These are phyloP conservation scores for Erigeron philadelphicus DNA, from an alignment of 140 eudicot genomes.

Conservation along the genomic window DNA sequence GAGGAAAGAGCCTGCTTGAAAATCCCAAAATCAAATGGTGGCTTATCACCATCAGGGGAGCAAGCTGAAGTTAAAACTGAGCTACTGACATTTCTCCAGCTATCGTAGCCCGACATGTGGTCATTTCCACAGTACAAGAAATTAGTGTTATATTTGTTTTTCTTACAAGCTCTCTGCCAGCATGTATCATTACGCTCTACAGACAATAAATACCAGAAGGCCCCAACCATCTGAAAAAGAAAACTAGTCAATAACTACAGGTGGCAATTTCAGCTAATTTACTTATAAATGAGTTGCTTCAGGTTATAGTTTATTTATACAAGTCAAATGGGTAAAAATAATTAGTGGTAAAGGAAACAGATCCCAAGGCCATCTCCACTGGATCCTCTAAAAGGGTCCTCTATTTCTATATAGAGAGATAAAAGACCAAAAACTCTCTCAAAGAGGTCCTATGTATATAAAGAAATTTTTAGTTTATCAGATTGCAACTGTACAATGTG, in stretches of 20 bases:
- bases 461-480: background rate
- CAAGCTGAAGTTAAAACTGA: conserved; percentile 44
- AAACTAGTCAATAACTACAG: background rate
- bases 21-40: conserved; percentile 75
- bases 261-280: background rate
- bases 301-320: background rate
- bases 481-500: too few relatives aligned
- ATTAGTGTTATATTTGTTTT: conserved; percentile 26
- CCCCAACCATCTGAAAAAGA: conserved; percentile 68
- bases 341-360: background rate
- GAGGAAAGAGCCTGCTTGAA: conserved; percentile 69
- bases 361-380: background rate
- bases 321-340: background rate
- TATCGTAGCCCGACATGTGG: conserved; percentile 34
- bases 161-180: conserved; percentile 65
- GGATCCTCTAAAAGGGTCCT: too few relatives aligned
- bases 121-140: conserved; percentile 73
- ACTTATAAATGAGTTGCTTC: background rate
- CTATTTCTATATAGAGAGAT: too few relatives aligned
- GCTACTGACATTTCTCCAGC: conserved; percentile 47
- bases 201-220: conserved; percentile 72
- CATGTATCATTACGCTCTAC: conserved; percentile 73
- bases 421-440: too few relatives aligned
- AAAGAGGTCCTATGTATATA: too few relatives aligned
- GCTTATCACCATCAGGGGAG: conserved; percentile 36